These are phyloP conservation scores for Yamadazyma kitorensis DNA, from an alignment of 805 yeast species.

Conservation along the genomic window DNA sequence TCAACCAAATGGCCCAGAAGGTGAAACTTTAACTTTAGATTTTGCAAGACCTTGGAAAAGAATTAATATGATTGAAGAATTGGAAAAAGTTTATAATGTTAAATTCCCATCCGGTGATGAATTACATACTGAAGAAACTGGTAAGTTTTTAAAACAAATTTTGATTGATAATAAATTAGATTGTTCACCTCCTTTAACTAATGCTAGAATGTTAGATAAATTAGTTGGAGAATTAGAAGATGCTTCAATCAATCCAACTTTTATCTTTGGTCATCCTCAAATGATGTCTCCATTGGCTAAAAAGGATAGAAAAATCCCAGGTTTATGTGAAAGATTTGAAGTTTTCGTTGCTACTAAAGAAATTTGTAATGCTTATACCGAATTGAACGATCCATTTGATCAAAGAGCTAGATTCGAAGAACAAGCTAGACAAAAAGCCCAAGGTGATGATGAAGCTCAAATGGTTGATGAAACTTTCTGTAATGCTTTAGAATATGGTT, in stretches of 20 bases:
- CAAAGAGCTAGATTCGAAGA: slow-evolving; percentile 97
- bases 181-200: slow-evolving; percentile 90
- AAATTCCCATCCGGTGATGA: slow-evolving; percentile 95
- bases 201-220: slow-evolving; percentile 98
- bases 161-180: slow-evolving; percentile 79
- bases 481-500: slow-evolving; percentile 95
- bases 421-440: slow-evolving; percentile 97
- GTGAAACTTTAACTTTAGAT: slow-evolving; percentile 74
- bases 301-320: slow-evolving; percentile 87
- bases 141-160: slow-evolving; percentile 78
- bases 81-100: slow-evolving; percentile 81
- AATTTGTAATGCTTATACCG: slow-evolving; percentile 97
- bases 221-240: slow-evolving; percentile 97
- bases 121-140: slow-evolving; percentile 91
- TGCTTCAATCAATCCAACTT: slow-evolving; percentile 92
- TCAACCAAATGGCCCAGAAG: slow-evolving; percentile 94
- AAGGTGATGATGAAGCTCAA: slow-evolving; percentile 99
- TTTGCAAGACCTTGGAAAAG: slow-evolving; percentile 98
- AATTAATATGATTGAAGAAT: slow-evolving; percentile 93
- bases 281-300: slow-evolving; percentile 99
- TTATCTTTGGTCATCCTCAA: slow-evolving; percentile 98
- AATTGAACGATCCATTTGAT: slow-evolving; percentile 97
- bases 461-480: slow-evolving; percentile 94
- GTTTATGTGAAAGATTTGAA: slow-evolving; percentile 97
- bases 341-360: slow-evolving; percentile 98